Base-by-base conservation (phyloP, 2,329 filamentous ascomycete genomes). In the Ambrosiella beaveri region DNA sequence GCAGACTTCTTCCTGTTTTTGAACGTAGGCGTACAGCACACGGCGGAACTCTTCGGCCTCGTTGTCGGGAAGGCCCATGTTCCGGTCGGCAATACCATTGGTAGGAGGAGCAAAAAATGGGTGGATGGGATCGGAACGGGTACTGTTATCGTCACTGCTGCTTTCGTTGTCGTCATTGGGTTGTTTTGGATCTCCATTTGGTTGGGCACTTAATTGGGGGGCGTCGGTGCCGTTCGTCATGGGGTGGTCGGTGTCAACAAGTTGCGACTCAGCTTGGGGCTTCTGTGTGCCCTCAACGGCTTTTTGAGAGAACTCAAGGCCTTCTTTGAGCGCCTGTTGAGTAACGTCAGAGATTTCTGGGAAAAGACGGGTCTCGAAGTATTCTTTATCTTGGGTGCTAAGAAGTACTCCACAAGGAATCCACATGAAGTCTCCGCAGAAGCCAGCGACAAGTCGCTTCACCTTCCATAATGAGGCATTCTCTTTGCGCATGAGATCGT, bases 1-100 rank as follows among this genome's bases (percentile, higher is more conserved):
- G 58, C 86, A 84, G 1, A 91, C 81, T 67, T 93, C 87, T 65
- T 93, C 87, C 66, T 93, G 87, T 68, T 91, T 91, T 65, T 91
- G 87, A 35, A 91, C 81, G 66, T 88, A 91, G 9, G 87, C 72
- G 63, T 88, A 78, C 54, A 93, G 74, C 15, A 89, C 70, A 59
- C 84, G 78, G 60, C 87, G 81, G 49, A 87, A 82, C 61, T 93
- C 86, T 63, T 90, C 86, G 1, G 88, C 88, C 70, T 93, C 87
- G 35, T 74, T 70, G 15, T 81, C 75, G 0, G 86, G 86, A 2
- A 94, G 76, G 1, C 84, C 84, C 44, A 86, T 72, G 66, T 89
- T 81, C 58, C 82, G 76, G 66, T 90, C 84, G 1, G 83, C 77
- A 57, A 77, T 75, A 27, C 80, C 78, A 38, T 78, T 72, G 35